These are phyloP conservation scores for Tolypocladium tropicale DNA, from an alignment of 2,329 filamentous ascomycete species.

Conservation along the genomic window DNA sequence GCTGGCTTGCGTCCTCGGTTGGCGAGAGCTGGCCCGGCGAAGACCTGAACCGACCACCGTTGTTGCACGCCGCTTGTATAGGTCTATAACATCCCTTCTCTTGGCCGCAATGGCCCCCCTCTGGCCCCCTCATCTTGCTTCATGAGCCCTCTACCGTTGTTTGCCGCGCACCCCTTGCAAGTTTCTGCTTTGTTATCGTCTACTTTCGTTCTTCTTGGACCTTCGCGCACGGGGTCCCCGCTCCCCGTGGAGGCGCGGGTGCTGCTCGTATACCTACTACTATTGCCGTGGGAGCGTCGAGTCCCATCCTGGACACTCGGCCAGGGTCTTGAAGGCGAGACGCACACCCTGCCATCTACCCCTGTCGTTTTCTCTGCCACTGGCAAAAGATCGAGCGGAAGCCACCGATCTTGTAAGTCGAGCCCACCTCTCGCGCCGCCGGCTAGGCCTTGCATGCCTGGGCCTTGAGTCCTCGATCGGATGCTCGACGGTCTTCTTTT, in stretches of 20 bases:
- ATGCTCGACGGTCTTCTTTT: background rate
- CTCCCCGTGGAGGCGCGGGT: background rate
- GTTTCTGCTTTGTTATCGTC: no score
- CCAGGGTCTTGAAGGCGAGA: background rate
- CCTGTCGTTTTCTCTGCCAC: background rate
- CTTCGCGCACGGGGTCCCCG: no score
- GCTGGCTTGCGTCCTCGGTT: background rate
- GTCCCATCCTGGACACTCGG: background rate
- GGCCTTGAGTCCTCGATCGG: background rate
- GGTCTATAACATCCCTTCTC: background rate
- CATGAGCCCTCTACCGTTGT: background rate
- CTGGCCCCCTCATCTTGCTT: background rate
- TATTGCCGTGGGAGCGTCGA: background rate
- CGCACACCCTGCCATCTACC: background rate
- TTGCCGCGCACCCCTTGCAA: background rate
- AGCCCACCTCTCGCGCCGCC: background rate
- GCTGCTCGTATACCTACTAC: background rate
- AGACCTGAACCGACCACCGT: background rate
- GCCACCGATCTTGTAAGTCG: slow-evolving; percentile 4
- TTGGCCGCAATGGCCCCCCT: background rate
- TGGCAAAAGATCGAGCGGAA: slow-evolving; percentile 7
- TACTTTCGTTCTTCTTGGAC: no score
- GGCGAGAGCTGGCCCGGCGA: background rate
- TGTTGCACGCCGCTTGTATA: background rate
- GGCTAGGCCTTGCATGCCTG: background rate